Evolutionary conservation across 2,329 filamentous ascomycete species (phyloP).

Genomic region (Fusarium sp.): DNA sequence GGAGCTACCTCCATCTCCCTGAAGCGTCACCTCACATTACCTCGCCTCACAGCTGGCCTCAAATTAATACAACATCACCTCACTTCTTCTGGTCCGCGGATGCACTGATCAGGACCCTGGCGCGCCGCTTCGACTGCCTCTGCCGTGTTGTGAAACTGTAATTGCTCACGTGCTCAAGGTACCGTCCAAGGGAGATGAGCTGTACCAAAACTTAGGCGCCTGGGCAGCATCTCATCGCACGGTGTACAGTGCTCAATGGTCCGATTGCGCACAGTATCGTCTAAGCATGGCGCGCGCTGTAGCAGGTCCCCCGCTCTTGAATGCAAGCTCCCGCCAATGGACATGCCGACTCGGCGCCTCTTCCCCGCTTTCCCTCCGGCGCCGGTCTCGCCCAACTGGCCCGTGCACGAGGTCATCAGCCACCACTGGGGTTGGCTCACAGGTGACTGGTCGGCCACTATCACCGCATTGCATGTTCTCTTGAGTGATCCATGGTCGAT

Average conservation of each 20-base stretch:
- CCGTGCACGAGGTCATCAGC: conserved; percentile 34
- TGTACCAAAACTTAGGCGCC: neutral
- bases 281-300: conserved; percentile 30
- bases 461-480: conserved; percentile 38
- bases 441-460: conserved; percentile 38
- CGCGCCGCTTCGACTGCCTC: neutral
- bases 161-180: conserved; percentile 3
- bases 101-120: neutral
- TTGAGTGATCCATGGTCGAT: conserved; percentile 24
- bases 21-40: conserved; percentile 28
- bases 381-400: conserved; percentile 25
- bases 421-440: conserved; percentile 14
- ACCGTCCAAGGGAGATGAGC: conserved; percentile 6
- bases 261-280: conserved; percentile 11
- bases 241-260: neutral
- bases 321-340: conserved; percentile 34
- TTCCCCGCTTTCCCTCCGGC: conserved; percentile 35
- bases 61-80: conserved; percentile 23
- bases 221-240: neutral
- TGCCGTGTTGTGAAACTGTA: neutral
- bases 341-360: conserved; percentile 11
- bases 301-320: conserved; percentile 36
- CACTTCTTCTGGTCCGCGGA: neutral
- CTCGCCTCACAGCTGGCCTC: conserved; percentile 29
- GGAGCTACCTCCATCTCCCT: conserved; percentile 19